These are phyloP conservation scores for Polyporus arcularius DNA, from an alignment of 768 basidiomycete species.

Conservation along the genomic window DNA sequence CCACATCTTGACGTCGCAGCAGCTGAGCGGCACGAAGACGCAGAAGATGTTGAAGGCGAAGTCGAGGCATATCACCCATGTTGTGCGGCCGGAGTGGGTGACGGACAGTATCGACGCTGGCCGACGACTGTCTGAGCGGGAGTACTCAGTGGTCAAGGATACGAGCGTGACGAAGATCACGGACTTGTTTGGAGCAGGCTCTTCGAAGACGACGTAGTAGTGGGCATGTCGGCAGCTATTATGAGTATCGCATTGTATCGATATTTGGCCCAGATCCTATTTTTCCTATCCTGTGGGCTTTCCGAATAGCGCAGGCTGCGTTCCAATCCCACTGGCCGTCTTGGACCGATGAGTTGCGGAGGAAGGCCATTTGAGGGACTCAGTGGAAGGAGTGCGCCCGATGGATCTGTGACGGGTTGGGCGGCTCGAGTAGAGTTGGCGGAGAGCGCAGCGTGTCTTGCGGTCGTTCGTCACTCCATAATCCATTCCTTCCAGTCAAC, in stretches of 20 bases:
- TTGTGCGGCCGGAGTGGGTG: conserved; percentile 80
- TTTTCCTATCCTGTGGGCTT: too few species aligned
- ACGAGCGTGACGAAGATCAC: conserved; percentile 38
- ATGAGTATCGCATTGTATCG: too few species aligned
- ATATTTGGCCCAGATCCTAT: too few species aligned
- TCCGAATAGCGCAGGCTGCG: too few species aligned
- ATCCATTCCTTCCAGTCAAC: conserved; percentile 18
- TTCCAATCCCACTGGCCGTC: too few species aligned
- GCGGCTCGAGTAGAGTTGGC: background rate
- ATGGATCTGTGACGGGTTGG: background rate
- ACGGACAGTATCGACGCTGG: conserved; percentile 64
- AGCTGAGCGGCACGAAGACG: conserved; percentile 70
- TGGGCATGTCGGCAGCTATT: background rate
- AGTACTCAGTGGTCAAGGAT: conserved; percentile 52
- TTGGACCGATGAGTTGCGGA: too few species aligned
- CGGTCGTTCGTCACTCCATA: conserved; percentile 10
- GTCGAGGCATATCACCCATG: conserved; percentile 48
- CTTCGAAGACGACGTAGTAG: background rate
- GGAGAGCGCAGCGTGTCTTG: background rate
- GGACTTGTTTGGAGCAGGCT: conserved; percentile 35
- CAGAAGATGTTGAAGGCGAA: conserved; percentile 61
- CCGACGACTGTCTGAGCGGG: conserved; percentile 59
- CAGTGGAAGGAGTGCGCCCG: background rate
- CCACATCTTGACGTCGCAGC: conserved; percentile 76
- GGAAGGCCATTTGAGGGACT: too few species aligned